Conservation (phyloP, 345 rosid genomes). For the Dovyalis caffra region DNA sequence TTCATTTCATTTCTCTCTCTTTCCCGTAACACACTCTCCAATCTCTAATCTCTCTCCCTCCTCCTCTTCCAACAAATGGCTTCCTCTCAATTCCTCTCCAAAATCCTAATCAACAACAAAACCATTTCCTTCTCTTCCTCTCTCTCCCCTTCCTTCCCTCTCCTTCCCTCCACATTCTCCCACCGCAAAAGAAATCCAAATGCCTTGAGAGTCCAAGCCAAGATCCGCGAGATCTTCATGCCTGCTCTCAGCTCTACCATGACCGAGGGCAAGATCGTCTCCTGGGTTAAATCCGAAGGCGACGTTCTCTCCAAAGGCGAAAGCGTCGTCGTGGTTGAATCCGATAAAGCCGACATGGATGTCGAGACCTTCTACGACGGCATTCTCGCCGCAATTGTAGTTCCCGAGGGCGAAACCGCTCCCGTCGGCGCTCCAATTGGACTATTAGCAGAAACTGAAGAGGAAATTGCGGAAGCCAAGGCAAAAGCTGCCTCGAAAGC, state of each 20-base stretch:
- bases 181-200: conserved; percentile 17
- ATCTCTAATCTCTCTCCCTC: conserved; percentile 37
- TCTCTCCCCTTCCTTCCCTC: conserved; percentile 17
- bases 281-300: conserved; percentile 94
- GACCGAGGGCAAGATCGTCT: conserved; percentile 99
- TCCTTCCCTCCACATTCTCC: conserved; percentile 23
- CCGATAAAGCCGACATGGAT: conserved; percentile 98
- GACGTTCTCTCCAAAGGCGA: conserved; percentile 88
- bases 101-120: conserved; percentile 32
- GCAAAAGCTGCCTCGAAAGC: conserved; percentile 56
- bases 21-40: conserved; percentile 13
- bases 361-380: conserved; percentile 95
- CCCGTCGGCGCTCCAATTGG: conserved; percentile 91
- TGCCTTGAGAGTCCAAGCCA: conserved; percentile 52
- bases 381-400: conserved; percentile 90
- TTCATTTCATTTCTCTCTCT: conserved; percentile 18
- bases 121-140: conserved; percentile 34
- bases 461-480: conserved; percentile 82
- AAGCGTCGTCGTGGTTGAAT: conserved; percentile 94
- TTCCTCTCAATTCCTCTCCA: conserved; percentile 17
- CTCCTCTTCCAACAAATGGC: conserved; percentile 17
- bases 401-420: conserved; percentile 86
- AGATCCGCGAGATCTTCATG: conserved; percentile 98
- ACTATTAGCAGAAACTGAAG: conserved; percentile 80
- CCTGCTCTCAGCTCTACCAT: conserved; percentile 97